Evolutionary conservation across 441 rosid species (phyloP).

Genomic region (Iberis amara): DNA sequence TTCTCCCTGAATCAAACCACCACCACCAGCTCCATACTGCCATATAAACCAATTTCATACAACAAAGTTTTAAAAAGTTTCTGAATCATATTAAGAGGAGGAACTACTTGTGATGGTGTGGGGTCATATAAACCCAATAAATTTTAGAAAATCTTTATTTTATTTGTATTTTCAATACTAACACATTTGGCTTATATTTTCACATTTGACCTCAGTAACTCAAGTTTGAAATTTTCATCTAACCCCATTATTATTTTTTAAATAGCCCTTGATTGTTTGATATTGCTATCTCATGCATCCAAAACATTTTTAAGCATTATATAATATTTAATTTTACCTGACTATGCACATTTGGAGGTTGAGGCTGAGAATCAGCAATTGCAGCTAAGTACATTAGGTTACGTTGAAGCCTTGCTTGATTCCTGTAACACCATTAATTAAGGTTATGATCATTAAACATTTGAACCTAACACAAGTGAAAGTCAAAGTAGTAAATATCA

Average conservation of each 20-base stretch:
- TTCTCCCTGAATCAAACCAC: slow-evolving; percentile 63
- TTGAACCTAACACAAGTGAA: too few species aligned
- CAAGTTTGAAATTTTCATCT: too few species aligned
- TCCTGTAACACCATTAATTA: slow-evolving; percentile 45
- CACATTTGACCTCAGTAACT: too few species aligned
- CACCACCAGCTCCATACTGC: slow-evolving; percentile 60
- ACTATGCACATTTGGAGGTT: slow-evolving; percentile 66
- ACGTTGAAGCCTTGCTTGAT: slow-evolving; percentile 90
- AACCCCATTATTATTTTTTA: too few species aligned
- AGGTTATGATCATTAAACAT: slow-evolving; percentile 7
- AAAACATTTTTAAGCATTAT: too few species aligned
- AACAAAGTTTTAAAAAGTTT: not conserved
- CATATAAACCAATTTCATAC: slow-evolving; percentile 1
- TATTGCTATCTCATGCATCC: too few species aligned
- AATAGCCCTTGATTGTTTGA: too few species aligned
- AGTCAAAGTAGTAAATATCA: not conserved
- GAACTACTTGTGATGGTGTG: too few species aligned
- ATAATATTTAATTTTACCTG: slow-evolving; percentile 43
- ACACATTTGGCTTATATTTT: too few species aligned
- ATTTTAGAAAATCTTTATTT: too few species aligned
- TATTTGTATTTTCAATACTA: too few species aligned
- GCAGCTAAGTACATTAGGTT: slow-evolving; percentile 98
- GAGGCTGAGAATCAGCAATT: slow-evolving; percentile 96
- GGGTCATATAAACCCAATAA: too few species aligned
- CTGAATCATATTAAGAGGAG: not conserved